phyloP scores from a whole-genome alignment of 2,329 filamentous ascomycete species.

The Aspergillus japonicus region DNA sequence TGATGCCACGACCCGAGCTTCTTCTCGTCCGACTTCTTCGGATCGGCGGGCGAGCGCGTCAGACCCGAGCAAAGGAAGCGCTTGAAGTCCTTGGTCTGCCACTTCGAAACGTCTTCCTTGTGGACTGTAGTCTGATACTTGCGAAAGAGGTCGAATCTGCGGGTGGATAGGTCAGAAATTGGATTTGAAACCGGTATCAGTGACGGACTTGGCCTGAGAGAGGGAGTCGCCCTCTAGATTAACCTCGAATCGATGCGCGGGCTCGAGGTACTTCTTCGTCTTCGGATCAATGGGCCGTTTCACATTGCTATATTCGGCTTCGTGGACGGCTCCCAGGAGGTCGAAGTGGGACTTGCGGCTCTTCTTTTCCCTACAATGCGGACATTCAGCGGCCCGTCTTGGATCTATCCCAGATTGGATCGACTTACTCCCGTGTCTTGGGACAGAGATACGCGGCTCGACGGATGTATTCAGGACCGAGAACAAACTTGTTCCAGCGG shows the following conservation, averaged over 20 bases:
- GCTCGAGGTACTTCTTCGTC: slow-evolving; percentile 46
- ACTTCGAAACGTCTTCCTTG: slow-evolving; percentile 45
- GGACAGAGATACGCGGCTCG: slow-evolving; percentile 48
- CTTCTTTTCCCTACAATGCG: slow-evolving; percentile 42
- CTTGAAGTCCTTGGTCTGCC: slow-evolving; percentile 46
- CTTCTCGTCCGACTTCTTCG: slow-evolving; percentile 36
- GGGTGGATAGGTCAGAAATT: not conserved
- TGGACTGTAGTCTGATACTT: slow-evolving; percentile 50
- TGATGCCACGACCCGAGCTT: slow-evolving; percentile 52
- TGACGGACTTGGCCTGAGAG: slow-evolving; percentile 46
- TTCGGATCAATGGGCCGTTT: slow-evolving; percentile 45
- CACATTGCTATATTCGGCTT: slow-evolving; percentile 45
- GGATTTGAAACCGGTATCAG: no score
- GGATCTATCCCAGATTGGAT: not conserved
- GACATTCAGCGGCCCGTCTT: no score
- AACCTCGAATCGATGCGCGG: slow-evolving; percentile 51
- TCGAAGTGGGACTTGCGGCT: slow-evolving; percentile 46
- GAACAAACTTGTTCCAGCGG: slow-evolving; percentile 48
- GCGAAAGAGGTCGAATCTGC: slow-evolving; percentile 47
- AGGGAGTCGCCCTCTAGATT: slow-evolving; percentile 48
- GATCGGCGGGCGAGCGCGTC: slow-evolving; percentile 37
- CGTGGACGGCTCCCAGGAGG: slow-evolving; percentile 42
- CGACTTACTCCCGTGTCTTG: slow-evolving; percentile 43
- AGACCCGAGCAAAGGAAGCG: slow-evolving; percentile 50
- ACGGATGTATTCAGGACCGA: slow-evolving; percentile 49